phyloP scores from a whole-genome alignment of 805 yeast species.

The Pichia exigua region DNA sequence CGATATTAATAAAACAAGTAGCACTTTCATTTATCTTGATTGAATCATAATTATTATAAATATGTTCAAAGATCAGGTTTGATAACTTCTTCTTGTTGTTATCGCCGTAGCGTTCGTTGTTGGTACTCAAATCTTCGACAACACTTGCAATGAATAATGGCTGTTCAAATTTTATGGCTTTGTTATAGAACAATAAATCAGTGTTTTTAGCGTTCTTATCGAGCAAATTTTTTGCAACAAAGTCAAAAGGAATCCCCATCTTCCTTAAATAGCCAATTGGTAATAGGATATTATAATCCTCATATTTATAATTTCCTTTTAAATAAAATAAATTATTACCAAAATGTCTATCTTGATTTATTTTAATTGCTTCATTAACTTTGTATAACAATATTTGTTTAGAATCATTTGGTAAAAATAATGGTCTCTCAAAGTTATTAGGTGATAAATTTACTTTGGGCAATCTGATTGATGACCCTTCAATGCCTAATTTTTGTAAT shows the following conservation, averaged over 20 bases:
- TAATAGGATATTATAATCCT: slow-evolving; percentile 33
- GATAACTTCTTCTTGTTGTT: slow-evolving; percentile 10
- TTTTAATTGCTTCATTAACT: slow-evolving; percentile 17
- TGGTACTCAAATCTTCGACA: background rate
- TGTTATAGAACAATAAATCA: slow-evolving; percentile 23
- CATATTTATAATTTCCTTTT: slow-evolving; percentile 29
- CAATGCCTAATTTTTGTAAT: slow-evolving; percentile 14
- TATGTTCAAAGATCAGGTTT: slow-evolving; percentile 31
- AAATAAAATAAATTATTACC: slow-evolving; percentile 33
- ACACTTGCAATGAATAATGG: slow-evolving; percentile 33
- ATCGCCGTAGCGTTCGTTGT: background rate
- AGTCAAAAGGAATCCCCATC: background rate
- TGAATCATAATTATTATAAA: slow-evolving; percentile 31
- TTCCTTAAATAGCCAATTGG: slow-evolving; percentile 25
- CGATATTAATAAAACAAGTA: slow-evolving; percentile 35
- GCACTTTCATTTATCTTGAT: slow-evolving; percentile 32
- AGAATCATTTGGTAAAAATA: slow-evolving; percentile 29
- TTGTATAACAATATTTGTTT: slow-evolving; percentile 34
- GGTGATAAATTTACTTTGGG: background rate
- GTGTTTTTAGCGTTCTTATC: slow-evolving; percentile 13
- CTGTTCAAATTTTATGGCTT: slow-evolving; percentile 14
- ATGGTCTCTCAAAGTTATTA: background rate
- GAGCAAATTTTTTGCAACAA: background rate
- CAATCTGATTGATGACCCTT: slow-evolving; percentile 3
- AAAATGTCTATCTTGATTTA: slow-evolving; percentile 17